Evolutionary conservation across 768 basidiomycete genomes (phyloP), one percentile per base, ranked within the genome.

Genomic region (Polyporus arcularius): DNA sequence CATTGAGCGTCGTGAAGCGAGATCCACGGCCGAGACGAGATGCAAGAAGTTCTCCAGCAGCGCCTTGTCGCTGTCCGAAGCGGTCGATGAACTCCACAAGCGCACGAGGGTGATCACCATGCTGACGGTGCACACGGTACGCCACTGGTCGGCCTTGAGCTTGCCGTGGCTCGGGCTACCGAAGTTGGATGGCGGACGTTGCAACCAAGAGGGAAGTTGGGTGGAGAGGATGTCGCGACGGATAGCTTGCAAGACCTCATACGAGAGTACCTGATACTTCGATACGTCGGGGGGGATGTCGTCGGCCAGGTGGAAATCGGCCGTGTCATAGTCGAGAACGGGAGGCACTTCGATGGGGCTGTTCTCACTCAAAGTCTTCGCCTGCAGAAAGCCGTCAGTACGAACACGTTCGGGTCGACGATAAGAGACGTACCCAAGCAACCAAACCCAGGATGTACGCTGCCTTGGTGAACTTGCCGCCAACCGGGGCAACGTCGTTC

Each of bases 21-120:
- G 46, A 1, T 69, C 69, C 10, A 76, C 61, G 21, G 56, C 56
- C 16, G 21, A 15, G 14, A 51, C 49, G 1, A 57, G 40, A 51
- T 74, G 66, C 57, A 75, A 65, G 56, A 72, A 75, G 56, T 77
- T 75, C 1, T 56, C 50, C 5, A 77, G 63, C 48, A 74, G 61
- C n/a, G n/a, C 16, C 0, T 9, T 2, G 2, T 60, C 51, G 6
- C 21, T 2, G 4, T 61, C 28, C 21, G 58, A 51, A 0, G 70
- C 65, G 2, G 65, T 61, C 4, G 56, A 14, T 14, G 41, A 4
- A 1, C 67, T 64, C 78, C 77, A 79, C 1, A 77, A 54, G 8
- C 75, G 68, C 16, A 76, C 70, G 6, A 79, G 65, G 3, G 75
- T 76, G 51, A 77, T 68, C 1, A 71, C 67, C 0, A 78, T 55